Conservation (phyloP, 805 yeast genomes). For the Monosporozyma aerobia region DNA sequence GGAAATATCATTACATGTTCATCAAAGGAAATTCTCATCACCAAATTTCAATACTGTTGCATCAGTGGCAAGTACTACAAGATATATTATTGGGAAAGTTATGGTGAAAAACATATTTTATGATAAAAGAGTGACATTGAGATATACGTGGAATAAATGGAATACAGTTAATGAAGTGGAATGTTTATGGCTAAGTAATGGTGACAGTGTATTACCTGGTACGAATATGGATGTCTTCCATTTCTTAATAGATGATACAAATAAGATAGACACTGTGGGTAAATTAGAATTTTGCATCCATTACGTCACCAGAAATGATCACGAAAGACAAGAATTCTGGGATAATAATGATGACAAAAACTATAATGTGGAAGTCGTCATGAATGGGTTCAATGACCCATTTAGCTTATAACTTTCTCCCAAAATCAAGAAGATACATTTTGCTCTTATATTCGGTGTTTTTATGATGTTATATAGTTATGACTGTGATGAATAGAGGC, state of each 20-base stretch:
- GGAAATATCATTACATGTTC: slow-evolving; percentile 17
- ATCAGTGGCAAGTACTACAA: slow-evolving; percentile 1
- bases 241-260: slow-evolving; percentile 21
- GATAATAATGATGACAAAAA: slow-evolving; percentile 26
- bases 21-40: slow-evolving; percentile 1
- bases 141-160: slow-evolving; percentile 80
- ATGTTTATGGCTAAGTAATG: slow-evolving; percentile 24
- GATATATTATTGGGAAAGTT: slow-evolving; percentile 54
- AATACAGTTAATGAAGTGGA: slow-evolving; percentile 38
- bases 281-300: slow-evolving; percentile 24
- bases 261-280: slow-evolving; percentile 8
- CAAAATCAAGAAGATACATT: not conserved
- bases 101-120: slow-evolving; percentile 71
- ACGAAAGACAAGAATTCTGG: slow-evolving; percentile 21
- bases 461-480: not conserved
- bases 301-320: slow-evolving; percentile 20
- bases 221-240: slow-evolving; percentile 27
- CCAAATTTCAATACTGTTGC: not conserved
- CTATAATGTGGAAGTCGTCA: slow-evolving; percentile 19
- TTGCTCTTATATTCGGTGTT: not conserved
- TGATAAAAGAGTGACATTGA: slow-evolving; percentile 56
- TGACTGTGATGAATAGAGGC: not conserved
- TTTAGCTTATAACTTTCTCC: slow-evolving; percentile 5
- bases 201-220: slow-evolving; percentile 24
- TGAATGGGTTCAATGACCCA: slow-evolving; percentile 21